Conservation (phyloP, 2,329 filamentous ascomycete species). For the Xylariaceae sp. region DNA sequence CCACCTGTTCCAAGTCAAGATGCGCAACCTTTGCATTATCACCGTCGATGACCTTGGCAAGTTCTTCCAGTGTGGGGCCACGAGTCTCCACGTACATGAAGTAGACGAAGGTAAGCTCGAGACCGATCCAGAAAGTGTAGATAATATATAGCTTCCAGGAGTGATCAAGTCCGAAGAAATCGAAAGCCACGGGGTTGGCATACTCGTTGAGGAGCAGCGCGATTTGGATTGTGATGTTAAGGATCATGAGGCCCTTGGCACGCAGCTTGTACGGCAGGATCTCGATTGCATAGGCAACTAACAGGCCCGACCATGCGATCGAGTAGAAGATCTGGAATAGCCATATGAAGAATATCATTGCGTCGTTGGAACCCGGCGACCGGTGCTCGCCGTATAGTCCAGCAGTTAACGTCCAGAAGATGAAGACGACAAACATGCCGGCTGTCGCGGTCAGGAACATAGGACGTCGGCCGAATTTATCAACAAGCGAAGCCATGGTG, state of each 20-base stretch:
- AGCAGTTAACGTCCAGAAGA: constrained; percentile 48
- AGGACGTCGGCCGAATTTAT: constrained; percentile 54
- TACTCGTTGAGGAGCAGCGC: constrained; percentile 53
- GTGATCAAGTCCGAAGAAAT: constrained; percentile 39
- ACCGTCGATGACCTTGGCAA: constrained; percentile 65
- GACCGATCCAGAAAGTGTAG: constrained; percentile 55
- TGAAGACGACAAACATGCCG: constrained; percentile 48
- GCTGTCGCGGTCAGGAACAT: constrained; percentile 49
- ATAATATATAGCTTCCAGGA: constrained; percentile 57
- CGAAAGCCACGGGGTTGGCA: constrained; percentile 54
- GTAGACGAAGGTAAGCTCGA: constrained; percentile 55
- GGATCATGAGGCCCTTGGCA: constrained; percentile 54
- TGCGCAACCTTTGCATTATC: constrained; percentile 50
- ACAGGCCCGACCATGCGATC: constrained; percentile 56
- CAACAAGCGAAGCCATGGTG: constrained; percentile 50
- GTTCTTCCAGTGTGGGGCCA: constrained; percentile 64
- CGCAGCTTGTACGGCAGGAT: constrained; percentile 50
- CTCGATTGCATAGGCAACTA: constrained; percentile 53
- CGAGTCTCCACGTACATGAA: constrained; percentile 59
- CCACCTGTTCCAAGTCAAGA: constrained; percentile 44
- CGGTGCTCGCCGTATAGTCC: constrained; percentile 43
- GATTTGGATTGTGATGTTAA: constrained; percentile 55
- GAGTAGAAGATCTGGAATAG: constrained; percentile 51
- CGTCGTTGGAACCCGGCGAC: constrained; percentile 36
- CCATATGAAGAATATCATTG: constrained; percentile 49